These are phyloP conservation scores for Wickerhamiella musiphila DNA, from an alignment of 805 yeast genomes.

Conservation along the genomic window DNA sequence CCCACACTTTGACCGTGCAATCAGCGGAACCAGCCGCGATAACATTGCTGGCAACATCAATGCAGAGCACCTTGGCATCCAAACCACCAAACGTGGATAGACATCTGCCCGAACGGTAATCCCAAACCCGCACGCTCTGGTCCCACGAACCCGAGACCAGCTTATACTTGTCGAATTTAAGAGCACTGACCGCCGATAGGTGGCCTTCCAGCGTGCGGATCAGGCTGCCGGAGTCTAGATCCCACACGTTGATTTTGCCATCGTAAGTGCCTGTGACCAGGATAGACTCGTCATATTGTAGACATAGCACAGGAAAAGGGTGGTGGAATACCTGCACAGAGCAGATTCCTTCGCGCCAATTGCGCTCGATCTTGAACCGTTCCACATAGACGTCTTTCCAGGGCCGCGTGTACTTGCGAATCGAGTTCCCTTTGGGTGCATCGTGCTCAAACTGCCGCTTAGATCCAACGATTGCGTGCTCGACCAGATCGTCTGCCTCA, in stretches of 20 bases:
- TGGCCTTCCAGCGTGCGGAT: constrained; percentile 76
- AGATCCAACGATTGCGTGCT: background rate
- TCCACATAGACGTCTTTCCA: constrained; percentile 94
- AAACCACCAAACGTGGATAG: constrained; percentile 90
- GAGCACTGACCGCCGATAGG: constrained; percentile 65
- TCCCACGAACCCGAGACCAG: constrained; percentile 86
- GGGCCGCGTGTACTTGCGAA: constrained; percentile 48
- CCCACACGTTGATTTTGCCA: constrained; percentile 86
- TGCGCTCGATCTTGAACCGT: constrained; percentile 75
- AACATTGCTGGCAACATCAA: constrained; percentile 64
- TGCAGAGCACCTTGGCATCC: constrained; percentile 65
- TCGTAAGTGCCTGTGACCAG: constrained; percentile 89
- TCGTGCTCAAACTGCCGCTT: constrained; percentile 2
- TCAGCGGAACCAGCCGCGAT: constrained; percentile 93
- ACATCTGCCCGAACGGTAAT: constrained; percentile 85
- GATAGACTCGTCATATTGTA: constrained; percentile 65
- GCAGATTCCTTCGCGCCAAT: constrained; percentile 81
- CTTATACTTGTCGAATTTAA: constrained; percentile 76
- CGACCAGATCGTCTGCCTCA: background rate
- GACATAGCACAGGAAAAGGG: constrained; percentile 38
- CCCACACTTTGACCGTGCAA: constrained; percentile 87
- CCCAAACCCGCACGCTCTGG: constrained; percentile 87
- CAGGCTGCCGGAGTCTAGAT: constrained; percentile 58
- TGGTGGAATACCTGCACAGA: constrained; percentile 49
- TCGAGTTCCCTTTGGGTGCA: background rate